A percentile compares a stretch with the other conserved stretches of the same genome.
These are phyloP conservation scores for Irpex sp. DNA, from an alignment of 1,284 basidiomycete species.

Conservation along the genomic window DNA sequence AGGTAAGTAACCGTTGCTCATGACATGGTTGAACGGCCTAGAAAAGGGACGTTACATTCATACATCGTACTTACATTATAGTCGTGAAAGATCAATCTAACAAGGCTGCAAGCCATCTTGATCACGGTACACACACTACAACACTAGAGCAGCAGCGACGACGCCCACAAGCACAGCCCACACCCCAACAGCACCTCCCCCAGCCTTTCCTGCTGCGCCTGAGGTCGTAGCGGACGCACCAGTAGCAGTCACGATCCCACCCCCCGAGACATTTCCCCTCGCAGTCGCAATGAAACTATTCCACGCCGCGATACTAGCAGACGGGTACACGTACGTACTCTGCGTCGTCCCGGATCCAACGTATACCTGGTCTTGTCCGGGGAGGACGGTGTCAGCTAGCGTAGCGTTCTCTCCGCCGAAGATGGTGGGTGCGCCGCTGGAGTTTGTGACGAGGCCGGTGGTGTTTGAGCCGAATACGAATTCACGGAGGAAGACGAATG, in stretches of 20 bases:
- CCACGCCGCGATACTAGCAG: slow-evolving; percentile 53
- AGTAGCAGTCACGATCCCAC: neutral
- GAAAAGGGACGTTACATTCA: too few species aligned
- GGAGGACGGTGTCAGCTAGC: slow-evolving; percentile 3
- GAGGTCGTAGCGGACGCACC: neutral
- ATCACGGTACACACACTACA: too few species aligned
- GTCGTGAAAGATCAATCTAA: too few species aligned
- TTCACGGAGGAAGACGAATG: slow-evolving; percentile 22
- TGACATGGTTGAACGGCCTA: too few species aligned
- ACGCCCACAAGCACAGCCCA: too few species aligned
- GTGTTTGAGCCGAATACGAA: slow-evolving; percentile 25
- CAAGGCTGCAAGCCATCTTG: too few species aligned
- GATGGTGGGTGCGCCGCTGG: neutral
- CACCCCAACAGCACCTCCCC: too few species aligned
- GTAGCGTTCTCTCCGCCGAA: slow-evolving; percentile 16
- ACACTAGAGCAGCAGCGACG: too few species aligned
- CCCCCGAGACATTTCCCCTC: neutral
- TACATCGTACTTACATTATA: too few species aligned
- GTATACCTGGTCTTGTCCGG: slow-evolving; percentile 17
- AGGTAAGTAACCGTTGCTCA: too few species aligned
- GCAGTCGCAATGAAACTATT: slow-evolving; percentile 28
- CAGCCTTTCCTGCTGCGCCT: too few species aligned
- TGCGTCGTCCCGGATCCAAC: slow-evolving; percentile 19
- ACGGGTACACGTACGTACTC: slow-evolving; percentile 17
- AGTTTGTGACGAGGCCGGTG: slow-evolving; percentile 19